Base-by-base conservation (phyloP, 2,329 filamentous ascomycete genomes). In the Blumeria graminis region DNA sequence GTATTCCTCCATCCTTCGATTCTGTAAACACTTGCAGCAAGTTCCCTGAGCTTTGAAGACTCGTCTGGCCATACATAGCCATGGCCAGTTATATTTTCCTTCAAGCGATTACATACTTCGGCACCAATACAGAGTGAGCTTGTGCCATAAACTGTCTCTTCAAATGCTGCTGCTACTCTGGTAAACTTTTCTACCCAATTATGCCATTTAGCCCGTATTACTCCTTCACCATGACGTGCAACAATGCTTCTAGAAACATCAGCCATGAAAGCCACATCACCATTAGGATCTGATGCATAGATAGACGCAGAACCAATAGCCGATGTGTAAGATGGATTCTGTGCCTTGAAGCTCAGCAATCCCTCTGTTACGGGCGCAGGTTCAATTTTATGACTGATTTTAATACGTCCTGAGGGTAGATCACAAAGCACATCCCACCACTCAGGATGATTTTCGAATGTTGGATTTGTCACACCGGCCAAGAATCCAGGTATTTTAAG, bases 401-500 rank as follows among this genome's bases (percentile, higher is more conserved):
- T 94, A 74, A 98, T 88, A 46, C 89, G 81, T 9, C 92, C 92
- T 1, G 82, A 90, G 0, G 89, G 84, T 45, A 98, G 73, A 68
- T 98, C 92, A 68, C 92, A 98, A 11, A 98, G 75, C 9, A 98
- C 71, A 69, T 98, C 92, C 92, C 92, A 98, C 92, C 92, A 98
- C 67, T 95, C 89, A 0, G 85, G 86, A 65, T 96, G 90, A 65
- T 88, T 80, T 59, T 90, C 88, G 67, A 98, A 98, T 0, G 88
- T 90, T 6, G 92, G 92, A 66, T 98, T 98, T 1, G 90, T 98
- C 43, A 98, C 92, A 57, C 92, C 92, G 2, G 92, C 92, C 63
- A 98, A 94, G 69, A 98, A 98, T 1, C 92, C 92, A 6, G 92
- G 90, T 0, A 98, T 92, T 64, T 93, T 90, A 52, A 98, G 76